Evolutionary conservation across 805 yeast genomes (phyloP).

Genomic region (Blastobotrys parvus): DNA sequence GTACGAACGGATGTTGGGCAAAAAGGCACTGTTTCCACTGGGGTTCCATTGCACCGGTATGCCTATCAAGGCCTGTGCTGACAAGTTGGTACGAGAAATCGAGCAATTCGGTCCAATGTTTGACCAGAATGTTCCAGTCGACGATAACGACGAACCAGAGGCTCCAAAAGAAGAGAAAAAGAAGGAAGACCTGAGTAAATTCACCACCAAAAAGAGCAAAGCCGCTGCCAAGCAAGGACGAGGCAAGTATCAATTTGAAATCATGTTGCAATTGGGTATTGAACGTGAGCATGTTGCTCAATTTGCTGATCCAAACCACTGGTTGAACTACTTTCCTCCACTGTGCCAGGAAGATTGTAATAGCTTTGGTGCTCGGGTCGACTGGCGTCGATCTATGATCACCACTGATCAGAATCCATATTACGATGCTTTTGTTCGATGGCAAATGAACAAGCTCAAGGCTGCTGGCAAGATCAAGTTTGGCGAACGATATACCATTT

Average conservation of each 20-base stretch:
- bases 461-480: slow-evolving; percentile 87
- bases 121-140: slow-evolving; percentile 43
- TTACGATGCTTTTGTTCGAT: slow-evolving; percentile 89
- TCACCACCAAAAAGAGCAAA: slow-evolving; percentile 86
- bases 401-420: slow-evolving; percentile 94
- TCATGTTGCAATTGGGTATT: slow-evolving; percentile 91
- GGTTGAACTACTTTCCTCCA: slow-evolving; percentile 91
- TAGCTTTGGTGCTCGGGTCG: slow-evolving; percentile 83
- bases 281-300: slow-evolving; percentile 72
- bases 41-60: slow-evolving; percentile 99
- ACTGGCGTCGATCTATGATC: slow-evolving; percentile 94
- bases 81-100: slow-evolving; percentile 85
- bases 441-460: slow-evolving; percentile 90
- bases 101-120: slow-evolving; percentile 85
- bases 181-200: slow-evolving; percentile 78
- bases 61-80: slow-evolving; percentile 95
- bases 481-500: slow-evolving; percentile 96
- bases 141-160: slow-evolving; percentile 42
- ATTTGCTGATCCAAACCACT: slow-evolving; percentile 86
- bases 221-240: slow-evolving; percentile 91
- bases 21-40: slow-evolving; percentile 84
- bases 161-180: slow-evolving; percentile 20
- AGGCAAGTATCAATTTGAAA: slow-evolving; percentile 91
- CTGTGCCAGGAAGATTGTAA: slow-evolving; percentile 73
- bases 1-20: slow-evolving; percentile 91